phyloP scores from a whole-genome alignment of 345 rosid species.

The Melaleuca quinquenervia region DNA sequence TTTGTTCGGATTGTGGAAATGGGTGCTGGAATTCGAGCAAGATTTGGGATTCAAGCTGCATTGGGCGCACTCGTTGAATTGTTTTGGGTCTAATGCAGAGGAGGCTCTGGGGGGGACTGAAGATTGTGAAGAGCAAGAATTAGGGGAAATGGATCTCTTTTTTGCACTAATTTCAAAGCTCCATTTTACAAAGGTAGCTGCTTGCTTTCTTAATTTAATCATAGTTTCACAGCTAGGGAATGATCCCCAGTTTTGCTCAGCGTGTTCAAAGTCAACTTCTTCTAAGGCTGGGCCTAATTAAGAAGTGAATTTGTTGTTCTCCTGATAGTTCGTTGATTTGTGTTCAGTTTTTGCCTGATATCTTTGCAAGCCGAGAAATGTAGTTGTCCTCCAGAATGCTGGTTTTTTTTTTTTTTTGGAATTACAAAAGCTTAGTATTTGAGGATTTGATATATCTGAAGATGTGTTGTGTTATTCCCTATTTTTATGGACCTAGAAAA shows the following conservation, averaged over 20 bases:
- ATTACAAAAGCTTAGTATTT: not conserved
- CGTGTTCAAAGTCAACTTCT: not conserved
- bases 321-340: not conserved
- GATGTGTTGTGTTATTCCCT: not conserved
- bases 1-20: not conserved
- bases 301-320: not conserved
- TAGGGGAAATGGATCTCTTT: not conserved
- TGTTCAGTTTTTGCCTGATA: not conserved
- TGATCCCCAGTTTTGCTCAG: not conserved
- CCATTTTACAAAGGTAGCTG: not conserved
- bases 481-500: not conserved
- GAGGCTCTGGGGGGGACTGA: not conserved
- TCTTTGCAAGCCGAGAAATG: not conserved
- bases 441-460: not conserved
- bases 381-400: not conserved
- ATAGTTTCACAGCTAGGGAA: not conserved
- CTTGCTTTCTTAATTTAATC: not conserved
- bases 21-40: not conserved
- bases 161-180: not conserved
- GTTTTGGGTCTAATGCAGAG: not conserved
- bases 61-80: not conserved
- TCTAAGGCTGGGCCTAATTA: not conserved
- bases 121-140: not conserved
- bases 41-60: not conserved
- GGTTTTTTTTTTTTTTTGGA: not conserved